Evolutionary conservation across 768 basidiomycete genomes (phyloP), one percentile per base, ranked within the genome.

Genomic region (Hydnum rufescens): DNA sequence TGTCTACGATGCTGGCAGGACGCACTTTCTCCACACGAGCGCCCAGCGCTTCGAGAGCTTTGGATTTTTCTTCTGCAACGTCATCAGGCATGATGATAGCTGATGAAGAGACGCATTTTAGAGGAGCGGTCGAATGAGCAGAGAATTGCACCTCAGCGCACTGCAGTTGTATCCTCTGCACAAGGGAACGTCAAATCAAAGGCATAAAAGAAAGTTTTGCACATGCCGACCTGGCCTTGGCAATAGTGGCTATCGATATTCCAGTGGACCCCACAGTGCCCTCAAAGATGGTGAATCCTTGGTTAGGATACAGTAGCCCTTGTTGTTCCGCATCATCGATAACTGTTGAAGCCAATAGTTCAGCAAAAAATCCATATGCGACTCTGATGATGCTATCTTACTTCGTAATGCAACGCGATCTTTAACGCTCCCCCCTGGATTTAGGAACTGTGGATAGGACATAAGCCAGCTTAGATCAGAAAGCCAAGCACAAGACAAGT

Each of bases 381-480:
- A 8, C 44, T 8, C 13, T 4, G 3, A 28, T 8, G 5, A 5
- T 30, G 3, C 42, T 47, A 18, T 58, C 76, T 55, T 60, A 95
- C 92, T 87, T 64, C 78, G 75, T 55, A 96, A 64, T 0, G 92
- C 93, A n/a, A 97, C 93, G 29, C 95, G 77, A 64, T 99, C 95
- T 64, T 99, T 99, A 49, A 96, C 84, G 51, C 92, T 96, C 36
- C 95, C 95, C 25, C 93, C 93, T 1, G 95, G 93, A 65, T 99
- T 99, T 55, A 97, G 63, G 62, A 81, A 99, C 88, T 97, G 59
- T 5, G 53, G 26, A 53, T 8, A 42, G 19, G 16, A 26, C 4
- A 54, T 18, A 30, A 42, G 13, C 23, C 5, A 8, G 25, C 3
- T 28, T 16, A 6, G 19, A 42, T n/a, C 8, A 31, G 28, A 47